Base-by-base conservation (phyloP, 768 basidiomycete genomes). In the Phaeotremella skinneri region DNA sequence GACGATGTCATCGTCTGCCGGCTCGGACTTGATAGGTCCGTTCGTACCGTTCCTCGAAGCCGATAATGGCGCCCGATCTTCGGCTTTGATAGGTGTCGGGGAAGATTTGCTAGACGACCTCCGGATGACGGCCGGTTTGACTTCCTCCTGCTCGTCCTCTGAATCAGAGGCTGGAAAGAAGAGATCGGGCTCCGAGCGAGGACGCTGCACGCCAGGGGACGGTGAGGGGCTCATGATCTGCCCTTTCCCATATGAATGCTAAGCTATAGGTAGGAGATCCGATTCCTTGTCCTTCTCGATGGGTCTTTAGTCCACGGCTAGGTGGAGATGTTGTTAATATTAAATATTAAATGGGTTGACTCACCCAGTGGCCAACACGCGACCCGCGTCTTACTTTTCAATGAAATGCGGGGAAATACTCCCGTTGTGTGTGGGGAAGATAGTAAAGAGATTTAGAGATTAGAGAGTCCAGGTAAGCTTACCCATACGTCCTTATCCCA, bases 81-180 rank as follows among this genome's bases (percentile, higher is more conserved):
- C 34, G 17, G 17, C 7, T 13, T 14, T 21, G 13, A 21, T 6
- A 9, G 43, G 43, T 20, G 43, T 14, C 6, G 13, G 11, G 6
- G 43, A 45, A 45, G 9, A 7, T 13, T 7, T 45, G 11, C 13
- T 13, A 6, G 43, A 9, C 21, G 43, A 45, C 21, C 43, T 13
- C 11, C 7, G 7, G 6, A 43, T 29, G 1, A 56, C 21, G 1
- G 55, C 51, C 3, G 27, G 20, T 4, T 41, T 20, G n/a, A 21
- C 2, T 9, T 62, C 59, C 30, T 64, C 59, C 20, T 45, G 13
- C 21, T 69, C 67, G n/a, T 66, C 68, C 48, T 73, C 71, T 9
- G 66, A 67, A 52, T 68, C 66, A 21, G 63, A 64, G 13, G 58
- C 54, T 9, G 71, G 71, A 52, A 73, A 73, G 64, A 73, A 73